A percentile compares a stretch with the other conserved stretches of the same genome.
phyloP scores from a whole-genome alignment of 106 monocot genomes.

The Apostasia shenzhenica region DNA sequence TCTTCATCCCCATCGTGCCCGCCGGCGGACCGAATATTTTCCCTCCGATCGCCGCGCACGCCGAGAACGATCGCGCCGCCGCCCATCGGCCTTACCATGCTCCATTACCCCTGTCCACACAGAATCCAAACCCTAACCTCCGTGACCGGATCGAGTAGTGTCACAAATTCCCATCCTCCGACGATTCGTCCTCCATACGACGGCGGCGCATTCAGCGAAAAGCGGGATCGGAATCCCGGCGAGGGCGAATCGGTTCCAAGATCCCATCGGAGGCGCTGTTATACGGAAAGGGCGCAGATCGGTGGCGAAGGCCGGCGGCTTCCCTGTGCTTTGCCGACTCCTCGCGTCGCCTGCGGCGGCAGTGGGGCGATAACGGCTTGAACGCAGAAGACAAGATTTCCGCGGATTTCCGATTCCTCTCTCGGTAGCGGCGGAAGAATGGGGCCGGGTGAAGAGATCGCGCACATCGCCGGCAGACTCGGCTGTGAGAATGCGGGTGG shows the following conservation, averaged over 20 bases:
- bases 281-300: constrained; percentile 22
- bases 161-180: constrained; percentile 55
- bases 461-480: constrained; percentile 15
- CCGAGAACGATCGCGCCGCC: constrained; percentile 29
- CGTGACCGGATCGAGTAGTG: constrained; percentile 35
- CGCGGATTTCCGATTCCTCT: constrained; percentile 4
- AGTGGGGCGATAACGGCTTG: constrained; percentile 5
- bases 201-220: constrained; percentile 57
- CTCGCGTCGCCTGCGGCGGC: neutral
- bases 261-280: constrained; percentile 27
- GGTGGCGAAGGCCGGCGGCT: constrained; percentile 10
- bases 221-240: constrained; percentile 25
- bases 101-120: constrained; percentile 25
- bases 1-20: constrained; percentile 69
- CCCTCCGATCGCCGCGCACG: constrained; percentile 27
- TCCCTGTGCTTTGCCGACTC: neutral
- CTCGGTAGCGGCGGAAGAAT: constrained; percentile 4
- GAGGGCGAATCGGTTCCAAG: constrained; percentile 30
- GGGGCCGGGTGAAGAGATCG: constrained; percentile 10
- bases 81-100: constrained; percentile 16
- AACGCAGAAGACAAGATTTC: constrained; percentile 20
- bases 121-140: constrained; percentile 44
- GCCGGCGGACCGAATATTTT: constrained; percentile 42
- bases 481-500: neutral
- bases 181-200: constrained; percentile 20